phyloP scores from a whole-genome alignment of 176 grass and related monocot species.

The Hsuehochloa calcarea region DNA sequence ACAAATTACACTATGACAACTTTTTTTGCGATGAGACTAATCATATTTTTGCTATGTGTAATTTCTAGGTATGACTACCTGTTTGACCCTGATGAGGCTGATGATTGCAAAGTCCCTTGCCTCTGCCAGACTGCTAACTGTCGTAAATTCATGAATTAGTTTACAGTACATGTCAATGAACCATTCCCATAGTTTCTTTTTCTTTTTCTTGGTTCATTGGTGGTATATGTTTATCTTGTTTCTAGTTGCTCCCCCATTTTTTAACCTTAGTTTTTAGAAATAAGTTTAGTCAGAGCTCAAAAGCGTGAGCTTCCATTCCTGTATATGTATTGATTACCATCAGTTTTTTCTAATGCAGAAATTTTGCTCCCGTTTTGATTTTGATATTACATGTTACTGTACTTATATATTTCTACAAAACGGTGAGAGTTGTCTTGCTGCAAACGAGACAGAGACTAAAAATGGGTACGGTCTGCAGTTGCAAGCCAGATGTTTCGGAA shows the following conservation, averaged over 20 bases:
- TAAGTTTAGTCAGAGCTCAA: constrained; percentile 44
- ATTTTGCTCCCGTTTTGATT: constrained; percentile 7
- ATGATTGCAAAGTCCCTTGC: constrained; percentile 93
- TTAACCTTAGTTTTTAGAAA: constrained; percentile 39
- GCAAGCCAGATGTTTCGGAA: too few relatives aligned
- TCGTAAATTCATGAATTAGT: constrained; percentile 97
- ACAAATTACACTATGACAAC: not conserved
- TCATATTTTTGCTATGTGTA: constrained; percentile 22
- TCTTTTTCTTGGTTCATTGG: constrained; percentile 23
- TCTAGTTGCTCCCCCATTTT: constrained; percentile 9
- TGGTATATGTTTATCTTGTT: constrained; percentile 36
- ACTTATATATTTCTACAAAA: too few relatives aligned
- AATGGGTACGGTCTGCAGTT: not conserved
- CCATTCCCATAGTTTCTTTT: constrained; percentile 39
- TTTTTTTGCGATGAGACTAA: constrained; percentile 8
- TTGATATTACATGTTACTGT: not conserved
- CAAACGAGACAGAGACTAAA: not conserved
- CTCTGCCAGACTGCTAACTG: constrained; percentile 82
- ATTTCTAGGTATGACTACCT: constrained; percentile 89
- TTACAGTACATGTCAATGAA: constrained; percentile 40
- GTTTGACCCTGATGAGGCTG: constrained; percentile 95
- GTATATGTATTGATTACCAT: constrained; percentile 49
- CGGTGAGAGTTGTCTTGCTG: too few relatives aligned
- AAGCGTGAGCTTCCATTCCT: constrained; percentile 48
- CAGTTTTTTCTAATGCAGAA: constrained; percentile 24